phyloP scores from a whole-genome alignment of 1,139 yeast species.

The Pichia kudriavzevii region DNA sequence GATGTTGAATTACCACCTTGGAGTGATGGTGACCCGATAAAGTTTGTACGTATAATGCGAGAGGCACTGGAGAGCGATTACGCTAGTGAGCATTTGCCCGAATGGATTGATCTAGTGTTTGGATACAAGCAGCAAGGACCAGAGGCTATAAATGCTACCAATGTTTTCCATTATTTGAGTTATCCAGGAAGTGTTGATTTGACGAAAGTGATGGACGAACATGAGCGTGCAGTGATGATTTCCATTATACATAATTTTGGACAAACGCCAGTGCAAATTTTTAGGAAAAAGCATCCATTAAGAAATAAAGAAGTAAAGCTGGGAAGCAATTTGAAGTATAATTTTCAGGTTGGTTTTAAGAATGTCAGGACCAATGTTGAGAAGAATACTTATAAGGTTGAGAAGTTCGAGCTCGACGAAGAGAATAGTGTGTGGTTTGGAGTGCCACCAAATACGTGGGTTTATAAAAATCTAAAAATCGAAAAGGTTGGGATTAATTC shows the following conservation, averaged over 20 bases:
- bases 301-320: constrained; percentile 20
- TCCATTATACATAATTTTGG: constrained; percentile 88
- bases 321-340: constrained; percentile 24
- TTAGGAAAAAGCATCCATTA: constrained; percentile 54
- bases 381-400: neutral
- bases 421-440: constrained; percentile 39
- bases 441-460: constrained; percentile 33
- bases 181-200: constrained; percentile 77
- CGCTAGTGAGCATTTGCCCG: constrained; percentile 65
- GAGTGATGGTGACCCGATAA: constrained; percentile 69
- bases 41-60: constrained; percentile 65
- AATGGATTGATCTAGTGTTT: constrained; percentile 79
- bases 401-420: constrained; percentile 31
- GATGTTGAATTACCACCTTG: constrained; percentile 72
- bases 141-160: constrained; percentile 55
- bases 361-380: neutral
- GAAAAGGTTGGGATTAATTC: constrained; percentile 24
- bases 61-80: constrained; percentile 77
- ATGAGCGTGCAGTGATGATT: constrained; percentile 65
- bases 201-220: constrained; percentile 62
- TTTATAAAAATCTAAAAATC: constrained; percentile 30
- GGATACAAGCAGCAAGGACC: constrained; percentile 72
- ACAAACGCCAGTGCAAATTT: constrained; percentile 73
- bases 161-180: constrained; percentile 75
- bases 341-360: constrained; percentile 26